Evolutionary conservation across 257 asterid genomes (phyloP).

Genomic region (Verbascum thapsus): DNA sequence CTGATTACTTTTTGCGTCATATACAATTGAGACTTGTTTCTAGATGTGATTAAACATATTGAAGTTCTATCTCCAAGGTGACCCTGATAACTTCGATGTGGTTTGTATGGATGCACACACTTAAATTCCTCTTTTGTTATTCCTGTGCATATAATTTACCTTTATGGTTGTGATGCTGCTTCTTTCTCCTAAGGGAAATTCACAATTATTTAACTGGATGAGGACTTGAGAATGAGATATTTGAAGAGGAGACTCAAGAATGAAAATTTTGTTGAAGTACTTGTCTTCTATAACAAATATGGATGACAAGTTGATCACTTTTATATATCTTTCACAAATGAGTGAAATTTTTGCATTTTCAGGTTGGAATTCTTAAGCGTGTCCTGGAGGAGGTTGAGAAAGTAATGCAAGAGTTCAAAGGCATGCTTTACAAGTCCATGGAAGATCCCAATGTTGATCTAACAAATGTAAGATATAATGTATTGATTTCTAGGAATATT

Average conservation of each 20-base stretch:
- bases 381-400: conserved; percentile 81
- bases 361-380: conserved; percentile 88
- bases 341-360: conserved; percentile 34
- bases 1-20: neutral
- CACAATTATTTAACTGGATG: conserved; percentile 7
- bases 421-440: conserved; percentile 93
- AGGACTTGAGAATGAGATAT: conserved; percentile 19
- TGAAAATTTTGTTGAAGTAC: neutral
- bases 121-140: conserved; percentile 7
- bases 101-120: conserved; percentile 4
- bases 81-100: neutral
- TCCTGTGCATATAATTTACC: conserved; percentile 1
- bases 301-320: conserved; percentile 14
- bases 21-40: conserved; percentile 13
- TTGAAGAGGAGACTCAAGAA: conserved; percentile 1
- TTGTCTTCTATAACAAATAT: conserved; percentile 8
- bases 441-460: conserved; percentile 92
- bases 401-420: conserved; percentile 87
- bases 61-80: conserved; percentile 1
- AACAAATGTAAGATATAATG: conserved; percentile 62
- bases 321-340: conserved; percentile 12
- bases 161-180: conserved; percentile 22
- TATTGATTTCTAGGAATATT: conserved; percentile 16
- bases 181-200: conserved; percentile 14
- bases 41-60: conserved; percentile 1